Conservation (phyloP, 2,329 filamentous ascomycete species). For the Talaromyces rugulosus region DNA sequence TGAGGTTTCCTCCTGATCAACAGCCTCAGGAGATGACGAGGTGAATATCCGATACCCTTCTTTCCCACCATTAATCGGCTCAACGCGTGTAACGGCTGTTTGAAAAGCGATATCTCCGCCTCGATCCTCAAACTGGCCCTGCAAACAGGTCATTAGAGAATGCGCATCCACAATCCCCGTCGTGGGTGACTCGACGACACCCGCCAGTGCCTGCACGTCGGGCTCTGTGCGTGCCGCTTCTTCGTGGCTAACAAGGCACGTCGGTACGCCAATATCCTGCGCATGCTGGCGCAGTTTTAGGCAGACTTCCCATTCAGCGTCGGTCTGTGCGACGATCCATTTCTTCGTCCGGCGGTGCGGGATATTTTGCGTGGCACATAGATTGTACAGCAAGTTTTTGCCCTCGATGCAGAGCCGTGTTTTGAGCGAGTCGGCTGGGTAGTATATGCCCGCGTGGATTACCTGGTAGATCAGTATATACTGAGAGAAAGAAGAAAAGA, state of each 20-base stretch:
- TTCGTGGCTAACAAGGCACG: constrained; percentile 60
- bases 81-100: constrained; percentile 60
- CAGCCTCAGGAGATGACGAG: constrained; percentile 19
- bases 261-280: constrained; percentile 59
- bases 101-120: constrained; percentile 72
- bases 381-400: constrained; percentile 69
- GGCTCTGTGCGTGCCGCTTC: constrained; percentile 68
- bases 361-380: constrained; percentile 66
- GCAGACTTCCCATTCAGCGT: constrained; percentile 60
- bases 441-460: constrained; percentile 94
- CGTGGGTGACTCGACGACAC: constrained; percentile 75
- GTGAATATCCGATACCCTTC: constrained; percentile 68
- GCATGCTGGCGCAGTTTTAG: constrained; percentile 52
- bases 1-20: constrained; percentile 34
- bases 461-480: constrained; percentile 49
- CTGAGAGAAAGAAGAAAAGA: too few species aligned
- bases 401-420: constrained; percentile 77
- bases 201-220: constrained; percentile 65
- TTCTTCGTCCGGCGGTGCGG: constrained; percentile 75
- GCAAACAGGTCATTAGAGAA: constrained; percentile 73
- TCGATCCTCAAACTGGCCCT: constrained; percentile 69
- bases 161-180: constrained; percentile 93
- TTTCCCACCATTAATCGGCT: constrained; percentile 49
- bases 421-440: constrained; percentile 72
- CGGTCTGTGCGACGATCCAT: constrained; percentile 89